Base-by-base conservation (phyloP, 106 monocot genomes). In the Xerophyta viscosa region DNA sequence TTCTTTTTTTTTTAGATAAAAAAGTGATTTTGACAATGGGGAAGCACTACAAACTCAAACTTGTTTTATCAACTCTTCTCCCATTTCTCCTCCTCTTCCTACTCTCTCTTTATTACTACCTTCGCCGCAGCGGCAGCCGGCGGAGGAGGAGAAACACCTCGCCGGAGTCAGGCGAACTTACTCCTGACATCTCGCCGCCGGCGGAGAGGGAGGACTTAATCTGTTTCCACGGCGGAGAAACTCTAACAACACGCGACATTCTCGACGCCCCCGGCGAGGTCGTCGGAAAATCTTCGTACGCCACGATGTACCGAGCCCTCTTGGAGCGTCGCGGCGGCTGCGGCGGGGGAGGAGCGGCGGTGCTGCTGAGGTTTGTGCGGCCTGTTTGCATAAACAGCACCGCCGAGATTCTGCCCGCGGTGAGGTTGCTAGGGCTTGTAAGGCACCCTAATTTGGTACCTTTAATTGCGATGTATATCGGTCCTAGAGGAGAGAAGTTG, bases 211-310 rank as follows among this genome's bases (percentile, higher is more conserved):
- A 92, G 71, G 77, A 83, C 18, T 82, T 92, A 5, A 21, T 87
- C 3, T 46, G 46, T 41, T 92, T 92, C 58, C 24, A 70, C 9
- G 83, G 79, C 23, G 87, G 83, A 1, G 87, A 87, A 41, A 55
- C 65, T 18, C 62, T 92, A 19, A 79, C 80, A 24, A 67, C 64
- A 2, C 75, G 73, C 20, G 71, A 67, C 68, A 77, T 92, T 24
- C 74, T 92, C 6, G 92, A 92, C 27, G 87, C 92, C 8, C 92
- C 92, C 0, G 92, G 92, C 24, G 83, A 92, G 58, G 92, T 92
- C 25, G 80, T 92, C 19, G 87, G 83, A 56, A 83, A 87, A 63
- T 92, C 92, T 7, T 50, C 70, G 50, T 80, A 87, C 52, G 72
- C 77, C 21, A 87, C 92, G 2, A 58, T 87, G 29, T 92, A 92